Conservation (phyloP, 352 stramenopile species). For the Pythium folliculosum region DNA sequence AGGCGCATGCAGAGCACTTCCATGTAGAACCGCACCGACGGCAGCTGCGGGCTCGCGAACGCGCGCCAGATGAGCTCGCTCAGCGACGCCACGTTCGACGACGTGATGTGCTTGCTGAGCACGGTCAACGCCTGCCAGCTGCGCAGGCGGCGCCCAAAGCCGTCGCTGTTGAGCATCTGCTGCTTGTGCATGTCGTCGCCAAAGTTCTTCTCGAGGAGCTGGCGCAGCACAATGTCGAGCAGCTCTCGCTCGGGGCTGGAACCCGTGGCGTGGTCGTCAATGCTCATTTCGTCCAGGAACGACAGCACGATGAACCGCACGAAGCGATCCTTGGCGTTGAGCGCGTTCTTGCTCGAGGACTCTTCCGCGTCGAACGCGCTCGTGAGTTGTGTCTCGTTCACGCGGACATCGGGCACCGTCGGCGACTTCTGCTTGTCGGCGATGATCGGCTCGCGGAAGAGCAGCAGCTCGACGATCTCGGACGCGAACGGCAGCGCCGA, state of each 20-base stretch:
- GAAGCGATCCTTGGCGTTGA: conserved; percentile 60
- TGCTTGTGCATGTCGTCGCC: conserved; percentile 70
- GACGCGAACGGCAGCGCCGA: conserved; percentile 55
- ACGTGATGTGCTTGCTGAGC: conserved; percentile 51
- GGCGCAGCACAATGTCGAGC: conserved; percentile 18
- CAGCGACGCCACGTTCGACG: conserved; percentile 30
- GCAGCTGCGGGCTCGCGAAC: conserved; percentile 63
- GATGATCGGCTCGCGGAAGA: conserved; percentile 82
- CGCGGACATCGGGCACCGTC: conserved; percentile 27
- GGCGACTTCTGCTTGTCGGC: conserved; percentile 35
- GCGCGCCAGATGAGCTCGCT: conserved; percentile 47
- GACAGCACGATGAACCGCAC: conserved; percentile 70
- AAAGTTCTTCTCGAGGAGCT: conserved; percentile 49
- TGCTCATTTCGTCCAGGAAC: conserved; percentile 48
- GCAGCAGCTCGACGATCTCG: conserved; percentile 66
- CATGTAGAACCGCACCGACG: conserved; percentile 78
- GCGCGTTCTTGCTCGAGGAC: conserved; percentile 19
- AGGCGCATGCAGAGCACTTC: conserved; percentile 82
- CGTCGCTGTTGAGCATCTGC: conserved; percentile 86
- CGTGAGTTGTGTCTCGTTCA: conserved; percentile 39
- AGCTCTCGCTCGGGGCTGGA: conserved; percentile 11
- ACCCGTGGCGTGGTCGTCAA: conserved; percentile 3
- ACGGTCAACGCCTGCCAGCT: conserved; percentile 83
- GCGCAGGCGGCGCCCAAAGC: conserved; percentile 74
- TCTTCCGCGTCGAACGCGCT: background rate